phyloP scores from a whole-genome alignment of 257 asterid species.

The Fraxinus anomala region DNA sequence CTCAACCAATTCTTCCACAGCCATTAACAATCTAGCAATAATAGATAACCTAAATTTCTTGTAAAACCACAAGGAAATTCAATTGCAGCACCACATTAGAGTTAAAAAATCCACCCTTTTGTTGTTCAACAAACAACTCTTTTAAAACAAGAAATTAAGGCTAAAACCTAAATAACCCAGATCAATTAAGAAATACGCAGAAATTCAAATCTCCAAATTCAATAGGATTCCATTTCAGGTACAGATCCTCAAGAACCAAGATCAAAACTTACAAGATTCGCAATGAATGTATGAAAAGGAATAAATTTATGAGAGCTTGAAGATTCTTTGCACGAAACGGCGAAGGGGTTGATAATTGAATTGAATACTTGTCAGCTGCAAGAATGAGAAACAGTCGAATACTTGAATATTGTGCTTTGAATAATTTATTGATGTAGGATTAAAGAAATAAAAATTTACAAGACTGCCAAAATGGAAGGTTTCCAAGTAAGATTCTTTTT shows the following conservation, averaged over 20 bases:
- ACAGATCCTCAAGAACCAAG: slow-evolving; percentile 34
- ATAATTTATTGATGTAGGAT: slow-evolving; percentile 37
- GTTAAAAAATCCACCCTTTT: background rate
- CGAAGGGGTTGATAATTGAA: slow-evolving; percentile 13
- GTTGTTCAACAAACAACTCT: background rate
- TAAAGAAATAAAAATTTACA: slow-evolving; percentile 3
- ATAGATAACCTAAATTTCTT: slow-evolving; percentile 34
- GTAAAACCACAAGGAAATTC: slow-evolving; percentile 27
- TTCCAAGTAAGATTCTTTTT: slow-evolving; percentile 21
- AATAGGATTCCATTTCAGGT: slow-evolving; percentile 23
- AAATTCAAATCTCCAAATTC: slow-evolving; percentile 19
- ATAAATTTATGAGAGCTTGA: background rate
- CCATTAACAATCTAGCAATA: slow-evolving; percentile 49
- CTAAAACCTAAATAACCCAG: slow-evolving; percentile 29
- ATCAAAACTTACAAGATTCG: slow-evolving; percentile 37
- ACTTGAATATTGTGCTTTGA: slow-evolving; percentile 25
- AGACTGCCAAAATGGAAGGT: slow-evolving; percentile 27
- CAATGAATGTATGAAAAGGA: no score
- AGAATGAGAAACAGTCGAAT: slow-evolving; percentile 37
- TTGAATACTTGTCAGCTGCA: slow-evolving; percentile 18
- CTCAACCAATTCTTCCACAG: slow-evolving; percentile 82
- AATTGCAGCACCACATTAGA: background rate
- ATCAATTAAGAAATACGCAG: slow-evolving; percentile 29
- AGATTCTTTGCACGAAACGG: slow-evolving; percentile 30
- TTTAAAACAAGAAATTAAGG: background rate